Percentiles rank a stretch among this genome's conserved stretches.
Conservation (phyloP, 768 basidiomycete species). For the Xerocomus brunneocitrinus region DNA sequence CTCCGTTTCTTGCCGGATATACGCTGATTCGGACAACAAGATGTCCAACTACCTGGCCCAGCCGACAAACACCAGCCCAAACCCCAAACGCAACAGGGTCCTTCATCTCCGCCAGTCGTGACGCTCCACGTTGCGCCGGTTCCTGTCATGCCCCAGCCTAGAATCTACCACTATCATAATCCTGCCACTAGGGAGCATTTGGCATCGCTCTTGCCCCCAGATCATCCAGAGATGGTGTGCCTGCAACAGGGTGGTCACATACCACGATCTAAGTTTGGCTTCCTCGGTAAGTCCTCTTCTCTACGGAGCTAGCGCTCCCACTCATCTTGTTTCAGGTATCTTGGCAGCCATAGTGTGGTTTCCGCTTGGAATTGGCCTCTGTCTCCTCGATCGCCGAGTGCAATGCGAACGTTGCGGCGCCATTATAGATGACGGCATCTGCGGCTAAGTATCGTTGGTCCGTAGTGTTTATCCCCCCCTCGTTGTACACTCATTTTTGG, state of each 20-base stretch:
- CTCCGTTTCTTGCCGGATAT: background rate
- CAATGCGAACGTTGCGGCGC: slow-evolving; percentile 52
- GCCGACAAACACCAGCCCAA: slow-evolving; percentile 15
- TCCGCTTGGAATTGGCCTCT: slow-evolving; percentile 74
- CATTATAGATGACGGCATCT: slow-evolving; percentile 36
- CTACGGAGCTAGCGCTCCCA: background rate
- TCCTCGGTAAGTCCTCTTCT: slow-evolving; percentile 51
- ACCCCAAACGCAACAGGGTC: slow-evolving; percentile 1
- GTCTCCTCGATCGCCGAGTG: slow-evolving; percentile 69
- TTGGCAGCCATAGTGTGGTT: slow-evolving; percentile 86
- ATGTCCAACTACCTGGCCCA: background rate
- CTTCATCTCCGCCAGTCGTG: slow-evolving; percentile 13
- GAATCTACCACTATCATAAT: slow-evolving; percentile 66
- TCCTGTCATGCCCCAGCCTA: slow-evolving; percentile 38
- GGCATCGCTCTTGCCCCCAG: slow-evolving; percentile 64
- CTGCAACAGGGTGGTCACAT: slow-evolving; percentile 73
- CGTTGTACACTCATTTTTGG: background rate
- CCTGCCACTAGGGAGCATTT: slow-evolving; percentile 54
- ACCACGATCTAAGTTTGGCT: slow-evolving; percentile 57
- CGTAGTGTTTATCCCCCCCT: background rate
- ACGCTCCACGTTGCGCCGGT: slow-evolving; percentile 27
- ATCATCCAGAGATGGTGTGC: slow-evolving; percentile 82
- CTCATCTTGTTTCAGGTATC: slow-evolving; percentile 44
- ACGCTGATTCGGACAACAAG: slow-evolving; percentile 6
- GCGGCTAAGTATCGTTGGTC: slow-evolving; percentile 15